Base-by-base conservation (phyloP, 148 eudicot species). In the Chenopodium album region DNA sequence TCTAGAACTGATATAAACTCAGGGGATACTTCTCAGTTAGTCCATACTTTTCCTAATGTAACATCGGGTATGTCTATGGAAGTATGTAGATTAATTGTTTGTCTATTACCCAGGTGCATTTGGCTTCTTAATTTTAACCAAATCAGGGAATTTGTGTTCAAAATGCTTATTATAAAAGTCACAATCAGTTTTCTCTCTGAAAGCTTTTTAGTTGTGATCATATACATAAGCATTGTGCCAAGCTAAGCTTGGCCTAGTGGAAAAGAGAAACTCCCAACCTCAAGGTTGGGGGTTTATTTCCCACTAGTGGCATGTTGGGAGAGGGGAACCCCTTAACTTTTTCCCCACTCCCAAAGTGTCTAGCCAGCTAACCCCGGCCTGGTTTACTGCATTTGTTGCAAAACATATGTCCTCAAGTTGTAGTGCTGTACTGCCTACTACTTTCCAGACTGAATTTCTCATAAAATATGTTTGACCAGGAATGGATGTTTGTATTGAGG, bases 391-490 rank as follows among this genome's bases (percentile, higher is more conserved):
- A 19, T 29, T 47, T 22, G 32, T n/a, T 73, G 66, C 20, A 9
- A 66, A 41, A n/a, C 37, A 26, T 1, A 9, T 31, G 16, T 34
- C 48, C 68, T 50, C 19, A 2, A 22, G 23, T 26, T 74, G 44
- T 64, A 41, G 44, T 41, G 44, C 44, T 41, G 44, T 41, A 41
- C 44, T 5, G 44, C 44, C 44, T 41, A 7, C 13, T 41, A 82
- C 29, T 37, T 70, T 72, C 32, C 26, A 2, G 12, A 70, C 41
- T 70, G 76, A 78, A n/a, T 31, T 76, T 60, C 71, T 85, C 79
- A 81, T 44, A 54, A 56, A 23, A 76, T 64, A 72, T 85, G 65
- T 20, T 68, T 75, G 76, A 23, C 23, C 76, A 87, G 88, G 84
- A 65, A 31, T 73, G 48, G 50, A 37, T 62, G 82, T 54, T 47